phyloP scores from a whole-genome alignment of 371 early-diverging fungal genomes.

The Mortierella sp. region DNA sequence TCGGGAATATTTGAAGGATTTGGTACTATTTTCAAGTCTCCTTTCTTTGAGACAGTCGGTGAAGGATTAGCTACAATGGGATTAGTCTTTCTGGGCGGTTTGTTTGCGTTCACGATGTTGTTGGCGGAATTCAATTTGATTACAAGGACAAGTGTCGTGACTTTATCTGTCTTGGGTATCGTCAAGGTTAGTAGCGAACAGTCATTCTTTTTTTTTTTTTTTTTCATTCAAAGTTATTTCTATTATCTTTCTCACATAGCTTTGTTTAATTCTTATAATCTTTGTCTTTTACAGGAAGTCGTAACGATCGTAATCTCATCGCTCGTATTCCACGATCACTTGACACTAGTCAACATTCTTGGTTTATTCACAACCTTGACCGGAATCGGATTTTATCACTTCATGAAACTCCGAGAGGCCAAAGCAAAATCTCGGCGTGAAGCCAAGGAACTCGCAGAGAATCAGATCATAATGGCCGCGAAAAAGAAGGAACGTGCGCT shows the following conservation, averaged over 20 bases:
- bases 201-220: slow-evolving; percentile 10
- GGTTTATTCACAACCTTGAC: slow-evolving; percentile 73
- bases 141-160: slow-evolving; percentile 73
- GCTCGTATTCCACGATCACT: slow-evolving; percentile 73
- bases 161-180: slow-evolving; percentile 80
- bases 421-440: slow-evolving; percentile 28
- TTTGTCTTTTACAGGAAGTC: slow-evolving; percentile 61
- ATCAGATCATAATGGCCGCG: slow-evolving; percentile 9
- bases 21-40: slow-evolving; percentile 60
- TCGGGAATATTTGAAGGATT: slow-evolving; percentile 75
- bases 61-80: slow-evolving; percentile 44
- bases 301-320: slow-evolving; percentile 69
- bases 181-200: slow-evolving; percentile 65
- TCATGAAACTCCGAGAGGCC: slow-evolving; percentile 53
- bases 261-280: neutral
- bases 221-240: neutral
- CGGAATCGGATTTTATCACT: slow-evolving; percentile 73
- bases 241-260: neutral
- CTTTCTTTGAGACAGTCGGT: slow-evolving; percentile 22
- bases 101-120: slow-evolving; percentile 78
- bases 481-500: slow-evolving; percentile 16
- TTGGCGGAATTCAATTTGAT: slow-evolving; percentile 75
- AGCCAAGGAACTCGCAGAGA: slow-evolving; percentile 33
- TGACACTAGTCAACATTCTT: slow-evolving; percentile 68
- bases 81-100: slow-evolving; percentile 58